These are phyloP conservation scores for Aspergillus heteromorphus DNA, from an alignment of 495 filamentous ascomycete species.

Conservation along the genomic window DNA sequence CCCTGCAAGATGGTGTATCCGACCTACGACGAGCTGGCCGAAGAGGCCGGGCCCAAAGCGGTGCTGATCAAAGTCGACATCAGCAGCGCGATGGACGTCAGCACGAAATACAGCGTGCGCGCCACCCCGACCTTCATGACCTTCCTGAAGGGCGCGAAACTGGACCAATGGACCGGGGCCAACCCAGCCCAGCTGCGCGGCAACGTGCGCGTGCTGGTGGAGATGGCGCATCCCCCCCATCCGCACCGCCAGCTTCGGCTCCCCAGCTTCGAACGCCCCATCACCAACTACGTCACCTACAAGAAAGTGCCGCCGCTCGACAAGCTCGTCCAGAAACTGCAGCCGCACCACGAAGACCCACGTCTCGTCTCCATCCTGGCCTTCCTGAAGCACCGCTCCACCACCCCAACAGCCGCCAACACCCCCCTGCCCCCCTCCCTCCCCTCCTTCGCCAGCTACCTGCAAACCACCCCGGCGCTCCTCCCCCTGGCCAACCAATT, in stretches of 20 bases:
- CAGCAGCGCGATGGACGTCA: constrained; percentile 59
- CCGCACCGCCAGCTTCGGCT: constrained; percentile 65
- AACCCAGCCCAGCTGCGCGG: constrained; percentile 60
- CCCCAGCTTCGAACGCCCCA: constrained; percentile 58
- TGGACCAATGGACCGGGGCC: constrained; percentile 77
- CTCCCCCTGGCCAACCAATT: constrained; percentile 53
- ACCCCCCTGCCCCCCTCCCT: constrained; percentile 42
- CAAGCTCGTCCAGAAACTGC: constrained; percentile 76
- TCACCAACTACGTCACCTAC: constrained; percentile 65
- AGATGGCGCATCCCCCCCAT: constrained; percentile 74
- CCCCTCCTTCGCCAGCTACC: constrained; percentile 38
- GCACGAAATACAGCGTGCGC: constrained; percentile 58
- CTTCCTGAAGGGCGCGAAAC: constrained; percentile 69
- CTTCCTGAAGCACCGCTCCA: constrained; percentile 51
- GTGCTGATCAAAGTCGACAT: constrained; percentile 82
- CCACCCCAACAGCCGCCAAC: constrained; percentile 32
- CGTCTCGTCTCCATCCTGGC: constrained; percentile 53
- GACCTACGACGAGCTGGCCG: constrained; percentile 73
- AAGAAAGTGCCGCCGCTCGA: constrained; percentile 75
- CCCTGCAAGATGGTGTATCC: constrained; percentile 85
- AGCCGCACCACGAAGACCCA: constrained; percentile 43
- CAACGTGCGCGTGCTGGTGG: constrained; percentile 66
- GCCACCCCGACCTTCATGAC: constrained; percentile 91
- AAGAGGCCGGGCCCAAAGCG: constrained; percentile 62
- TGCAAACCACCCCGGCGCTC: constrained; percentile 24